These are phyloP conservation scores for Fragaria iinumae DNA, from an alignment of 306 rosid genomes.

Conservation along the genomic window DNA sequence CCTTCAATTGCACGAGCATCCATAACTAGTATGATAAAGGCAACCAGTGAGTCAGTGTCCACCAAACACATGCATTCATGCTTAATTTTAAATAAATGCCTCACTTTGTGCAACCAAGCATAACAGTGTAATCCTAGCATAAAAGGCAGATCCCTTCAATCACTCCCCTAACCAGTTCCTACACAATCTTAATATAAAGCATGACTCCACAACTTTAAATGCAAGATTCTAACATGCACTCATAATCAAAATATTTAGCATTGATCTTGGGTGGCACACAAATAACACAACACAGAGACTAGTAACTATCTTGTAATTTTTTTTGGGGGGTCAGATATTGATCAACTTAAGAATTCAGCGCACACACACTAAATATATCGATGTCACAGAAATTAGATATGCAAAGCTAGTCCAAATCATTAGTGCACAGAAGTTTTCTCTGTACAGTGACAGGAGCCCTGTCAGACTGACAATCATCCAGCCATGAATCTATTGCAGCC, in stretches of 20 bases:
- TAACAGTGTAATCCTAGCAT: not conserved
- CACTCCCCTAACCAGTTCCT: not conserved
- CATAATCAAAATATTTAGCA: not conserved
- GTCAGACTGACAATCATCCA: not conserved
- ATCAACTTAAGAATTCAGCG: not conserved
- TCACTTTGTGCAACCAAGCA: not conserved
- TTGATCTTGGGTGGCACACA: not conserved
- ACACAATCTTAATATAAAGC: not conserved
- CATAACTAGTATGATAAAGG: conserved; percentile 36
- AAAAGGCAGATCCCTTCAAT: not conserved
- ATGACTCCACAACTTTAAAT: not conserved
- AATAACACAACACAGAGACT: not conserved
- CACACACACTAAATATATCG: too few species aligned
- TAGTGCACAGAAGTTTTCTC: not conserved
- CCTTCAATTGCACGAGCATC: conserved; percentile 54
- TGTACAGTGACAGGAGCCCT: not conserved
- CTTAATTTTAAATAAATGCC: not conserved
- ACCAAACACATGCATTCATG: not conserved
- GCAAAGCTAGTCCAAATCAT: not conserved
- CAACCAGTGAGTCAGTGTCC: conserved; percentile 11
- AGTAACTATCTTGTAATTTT: not conserved
- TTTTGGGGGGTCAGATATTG: not conserved
- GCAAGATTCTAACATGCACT: not conserved
- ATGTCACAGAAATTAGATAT: too few species aligned
- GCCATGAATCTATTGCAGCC: not conserved